Evolutionary conservation across 306 rosid species (phyloP), one percentile per base, ranked within the genome.

Genomic region (Glycine soja): DNA sequence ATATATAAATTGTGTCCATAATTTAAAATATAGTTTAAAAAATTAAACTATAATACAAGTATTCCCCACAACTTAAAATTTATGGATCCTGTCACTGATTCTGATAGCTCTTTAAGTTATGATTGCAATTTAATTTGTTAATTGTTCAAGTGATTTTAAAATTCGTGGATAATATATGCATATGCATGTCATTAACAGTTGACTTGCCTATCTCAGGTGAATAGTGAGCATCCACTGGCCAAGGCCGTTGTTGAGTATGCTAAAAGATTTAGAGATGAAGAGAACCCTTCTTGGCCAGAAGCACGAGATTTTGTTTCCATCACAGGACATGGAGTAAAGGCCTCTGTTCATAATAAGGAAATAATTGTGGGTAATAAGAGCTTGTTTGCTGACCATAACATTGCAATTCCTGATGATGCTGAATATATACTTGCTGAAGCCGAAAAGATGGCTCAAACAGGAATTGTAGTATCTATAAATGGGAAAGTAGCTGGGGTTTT

Each of bases 291-390:
- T 53, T 92, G 94, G 97, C 90, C 92, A 0, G 92, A 94, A 87
- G 92, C 93, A 46, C 80, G 34, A 3, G 85, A 92, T n/a, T 94
- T 94, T 78, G 78, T 81, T 52, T 88, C 98, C 80, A 69, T 92
- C 69, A 86, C 97, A n/a, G 98, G 98, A 47, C 94, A 92, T 43
- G 98, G 98, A 76, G 97, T 94, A 19, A 91, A 91, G 86, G 97
- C 92, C 82, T 80, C 18, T n/a, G 97, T 92, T 70, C 88, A 86
- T n/a, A 86, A 86, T 74, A 89, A 81, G 85, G 89, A 86, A 80
- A 84, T 92, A 78, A 65, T 92, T 4, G 88, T 94, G 16, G 98
- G 98, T 42, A 94, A 94, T 88, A 88, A 91, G 90, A 92, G 90
- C 86, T 78, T 94, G 80, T 75, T 94, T 84, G 34, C 77, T 73